Evolutionary conservation across 176 grass and related monocot genomes (phyloP).

Genomic region (Juncus effusus): DNA sequence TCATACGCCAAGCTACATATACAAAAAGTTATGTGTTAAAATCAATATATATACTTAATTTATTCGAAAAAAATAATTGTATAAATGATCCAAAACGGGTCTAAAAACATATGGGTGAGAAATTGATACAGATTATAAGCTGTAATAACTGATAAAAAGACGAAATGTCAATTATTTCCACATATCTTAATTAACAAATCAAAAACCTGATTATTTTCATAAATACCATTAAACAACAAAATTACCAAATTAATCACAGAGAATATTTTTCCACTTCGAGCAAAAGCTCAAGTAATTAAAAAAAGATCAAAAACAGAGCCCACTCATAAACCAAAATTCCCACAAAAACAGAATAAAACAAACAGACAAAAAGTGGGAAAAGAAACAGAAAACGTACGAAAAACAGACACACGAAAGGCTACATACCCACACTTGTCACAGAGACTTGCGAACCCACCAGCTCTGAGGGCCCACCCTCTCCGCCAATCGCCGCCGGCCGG

Average conservation of each 20-base stretch:
- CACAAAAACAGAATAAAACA: constrained; percentile 3
- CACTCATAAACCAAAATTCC: neutral
- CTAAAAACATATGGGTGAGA: constrained; percentile 7
- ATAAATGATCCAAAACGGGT: constrained; percentile 2
- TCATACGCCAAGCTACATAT: constrained; percentile 71
- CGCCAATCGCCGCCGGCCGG: constrained; percentile 58
- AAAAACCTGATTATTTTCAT: neutral
- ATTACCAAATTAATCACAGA: constrained; percentile 20
- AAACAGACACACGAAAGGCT: constrained; percentile 1
- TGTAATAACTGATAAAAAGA: too few relatives aligned
- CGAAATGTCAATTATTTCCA: neutral
- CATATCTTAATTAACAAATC: constrained; percentile 4
- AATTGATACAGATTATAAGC: neutral
- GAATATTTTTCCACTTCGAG: neutral
- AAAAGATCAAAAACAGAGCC: too few relatives aligned
- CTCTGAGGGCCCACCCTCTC: constrained; percentile 88
- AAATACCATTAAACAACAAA: constrained; percentile 5
- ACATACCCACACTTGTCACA: constrained; percentile 98
- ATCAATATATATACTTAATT: constrained; percentile 1
- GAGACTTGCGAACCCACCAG: constrained; percentile 62
- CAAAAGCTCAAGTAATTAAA: neutral
- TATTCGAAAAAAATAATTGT: neutral
- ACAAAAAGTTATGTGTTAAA: constrained; percentile 13
- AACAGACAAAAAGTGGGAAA: neutral
- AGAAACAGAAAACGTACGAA: neutral